phyloP scores from a whole-genome alignment of 2,329 filamentous ascomycete species.

The Colletotrichum incanum region DNA sequence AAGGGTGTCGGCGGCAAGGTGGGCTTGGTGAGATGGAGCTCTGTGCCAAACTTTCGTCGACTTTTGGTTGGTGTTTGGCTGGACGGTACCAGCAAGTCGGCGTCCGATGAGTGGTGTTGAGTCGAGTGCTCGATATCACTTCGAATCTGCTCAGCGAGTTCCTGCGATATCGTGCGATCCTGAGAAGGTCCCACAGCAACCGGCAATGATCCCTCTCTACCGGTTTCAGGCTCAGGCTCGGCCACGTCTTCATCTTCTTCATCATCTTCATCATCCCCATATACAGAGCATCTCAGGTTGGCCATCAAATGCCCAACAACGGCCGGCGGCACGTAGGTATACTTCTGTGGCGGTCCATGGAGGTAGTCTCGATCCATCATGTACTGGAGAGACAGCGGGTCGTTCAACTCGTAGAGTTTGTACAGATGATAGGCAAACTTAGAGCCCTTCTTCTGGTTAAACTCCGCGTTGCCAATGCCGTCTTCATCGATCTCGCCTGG shows the following conservation, averaged over 20 bases:
- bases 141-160: slow-evolving; percentile 66
- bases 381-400: slow-evolving; percentile 66
- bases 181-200: slow-evolving; percentile 40
- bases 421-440: slow-evolving; percentile 68
- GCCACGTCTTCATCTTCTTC: slow-evolving; percentile 44
- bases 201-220: slow-evolving; percentile 26
- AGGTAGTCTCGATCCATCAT: slow-evolving; percentile 72
- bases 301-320: slow-evolving; percentile 71
- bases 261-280: slow-evolving; percentile 52
- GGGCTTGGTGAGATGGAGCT: slow-evolving; percentile 36
- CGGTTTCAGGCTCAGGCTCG: slow-evolving; percentile 17
- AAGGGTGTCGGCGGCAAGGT: slow-evolving; percentile 36
- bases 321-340: slow-evolving; percentile 69
- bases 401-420: slow-evolving; percentile 75
- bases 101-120: slow-evolving; percentile 46
- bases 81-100: slow-evolving; percentile 53
- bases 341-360: slow-evolving; percentile 64
- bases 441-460: slow-evolving; percentile 59
- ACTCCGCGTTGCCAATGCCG: slow-evolving; percentile 68
- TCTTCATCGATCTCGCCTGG: slow-evolving; percentile 63
- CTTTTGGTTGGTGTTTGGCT: slow-evolving; percentile 44
- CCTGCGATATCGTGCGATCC: slow-evolving; percentile 61
- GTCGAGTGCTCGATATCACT: slow-evolving; percentile 59
- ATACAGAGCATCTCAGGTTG: slow-evolving; percentile 69
- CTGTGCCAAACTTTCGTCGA: slow-evolving; percentile 26